phyloP scores from a whole-genome alignment of 1,139 yeast genomes.

The Kodamaea derodonti region DNA sequence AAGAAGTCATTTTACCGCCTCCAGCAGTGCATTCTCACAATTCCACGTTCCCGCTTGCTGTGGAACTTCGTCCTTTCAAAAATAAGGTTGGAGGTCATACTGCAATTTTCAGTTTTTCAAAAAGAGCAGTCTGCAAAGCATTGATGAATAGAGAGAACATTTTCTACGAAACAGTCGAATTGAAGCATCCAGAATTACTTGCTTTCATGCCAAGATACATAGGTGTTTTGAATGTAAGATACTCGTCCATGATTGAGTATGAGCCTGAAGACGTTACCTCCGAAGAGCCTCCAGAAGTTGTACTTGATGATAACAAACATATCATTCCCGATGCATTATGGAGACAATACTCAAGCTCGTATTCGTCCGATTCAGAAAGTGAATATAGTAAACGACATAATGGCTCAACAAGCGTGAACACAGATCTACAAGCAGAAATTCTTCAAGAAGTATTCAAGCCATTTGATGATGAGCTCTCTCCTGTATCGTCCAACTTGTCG shows the following conservation, averaged over 20 bases:
- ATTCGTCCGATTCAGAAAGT: constrained; percentile 28
- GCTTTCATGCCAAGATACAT: constrained; percentile 89
- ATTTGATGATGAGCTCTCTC: background rate
- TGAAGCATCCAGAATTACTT: constrained; percentile 68
- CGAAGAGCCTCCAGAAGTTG: constrained; percentile 67
- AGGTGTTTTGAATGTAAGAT: constrained; percentile 90
- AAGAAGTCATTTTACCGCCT: background rate
- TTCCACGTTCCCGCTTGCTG: constrained; percentile 60
- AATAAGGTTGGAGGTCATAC: constrained; percentile 98
- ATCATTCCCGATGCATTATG: constrained; percentile 79
- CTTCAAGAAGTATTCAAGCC: constrained; percentile 39
- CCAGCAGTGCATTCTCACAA: constrained; percentile 1
- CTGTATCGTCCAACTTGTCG: background rate
- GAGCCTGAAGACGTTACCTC: constrained; percentile 1
- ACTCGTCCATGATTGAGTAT: constrained; percentile 47
- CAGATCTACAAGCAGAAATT: constrained; percentile 38
- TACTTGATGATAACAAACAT: constrained; percentile 82
- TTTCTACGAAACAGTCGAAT: constrained; percentile 88
- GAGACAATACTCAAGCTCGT: constrained; percentile 56
- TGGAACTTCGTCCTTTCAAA: constrained; percentile 80
- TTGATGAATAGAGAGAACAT: constrained; percentile 82
- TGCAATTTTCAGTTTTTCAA: constrained; percentile 88
- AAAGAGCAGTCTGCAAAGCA: constrained; percentile 93
- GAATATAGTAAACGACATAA: background rate
- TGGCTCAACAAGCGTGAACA: constrained; percentile 37